These are phyloP conservation scores for Obba rivulosa DNA, from an alignment of 768 basidiomycete species.

Conservation along the genomic window DNA sequence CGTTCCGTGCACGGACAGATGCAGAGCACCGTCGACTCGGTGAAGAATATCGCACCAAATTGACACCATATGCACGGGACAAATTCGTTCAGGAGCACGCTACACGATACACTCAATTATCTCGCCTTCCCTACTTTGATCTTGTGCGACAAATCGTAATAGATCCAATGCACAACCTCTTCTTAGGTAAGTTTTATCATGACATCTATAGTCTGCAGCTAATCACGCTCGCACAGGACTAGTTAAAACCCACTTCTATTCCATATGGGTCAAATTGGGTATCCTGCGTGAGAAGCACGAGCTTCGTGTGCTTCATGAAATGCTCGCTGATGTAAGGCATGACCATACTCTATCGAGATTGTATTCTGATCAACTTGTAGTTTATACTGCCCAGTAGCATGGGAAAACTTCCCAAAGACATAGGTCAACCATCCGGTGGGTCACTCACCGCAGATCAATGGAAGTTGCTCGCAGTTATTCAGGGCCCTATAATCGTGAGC, in stretches of 20 bases:
- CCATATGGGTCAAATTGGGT: constrained; percentile 7
- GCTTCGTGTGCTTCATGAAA: constrained; percentile 3
- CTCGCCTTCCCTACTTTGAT: constrained; percentile 5
- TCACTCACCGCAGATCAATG: constrained; percentile 14
- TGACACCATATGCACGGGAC: neutral
- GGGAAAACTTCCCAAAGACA: constrained; percentile 1
- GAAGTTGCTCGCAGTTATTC: constrained; percentile 23
- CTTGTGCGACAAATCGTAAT: constrained; percentile 4
- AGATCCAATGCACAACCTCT: constrained; percentile 14
- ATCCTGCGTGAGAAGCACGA: constrained; percentile 7
- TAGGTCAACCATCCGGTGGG: constrained; percentile 8
- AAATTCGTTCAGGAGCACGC: constrained; percentile 3
- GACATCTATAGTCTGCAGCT: neutral
- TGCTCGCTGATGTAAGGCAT: constrained; percentile 10
- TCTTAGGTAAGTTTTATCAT: constrained; percentile 4
- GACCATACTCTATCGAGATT: too few relatives aligned
- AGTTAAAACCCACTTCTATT: constrained; percentile 11
- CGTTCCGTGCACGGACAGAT: constrained; percentile 11
- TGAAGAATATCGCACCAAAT: constrained; percentile 1
- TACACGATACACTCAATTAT: constrained; percentile 2
- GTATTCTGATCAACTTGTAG: constrained; percentile 13
- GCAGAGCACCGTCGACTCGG: constrained; percentile 13
- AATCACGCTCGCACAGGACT: neutral
- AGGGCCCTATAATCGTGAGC: constrained; percentile 26
- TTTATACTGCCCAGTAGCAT: constrained; percentile 22